Base-by-base conservation (phyloP, 2,329 filamentous ascomycete species). In the Scedosporium boydii region DNA sequence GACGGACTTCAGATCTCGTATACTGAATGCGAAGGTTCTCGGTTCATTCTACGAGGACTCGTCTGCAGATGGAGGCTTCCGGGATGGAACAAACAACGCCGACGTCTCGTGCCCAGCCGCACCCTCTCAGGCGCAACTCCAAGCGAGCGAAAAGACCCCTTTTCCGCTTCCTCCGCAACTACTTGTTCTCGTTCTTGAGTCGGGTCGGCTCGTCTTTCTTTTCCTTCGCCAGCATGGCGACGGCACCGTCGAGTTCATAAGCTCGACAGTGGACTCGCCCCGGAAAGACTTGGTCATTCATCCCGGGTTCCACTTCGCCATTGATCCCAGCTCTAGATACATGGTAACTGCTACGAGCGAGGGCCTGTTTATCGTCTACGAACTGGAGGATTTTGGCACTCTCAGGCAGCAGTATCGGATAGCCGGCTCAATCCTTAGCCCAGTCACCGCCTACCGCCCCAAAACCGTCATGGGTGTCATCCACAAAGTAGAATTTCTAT, bases 401-500 rank as follows among this genome's bases (percentile, higher is more conserved):
- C 82, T 84, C 70, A 81, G 73, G 67, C 71, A 68, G 68, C 85
- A 76, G 70, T 88, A 80, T 69, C 70, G 69, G 16, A 66, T 69
- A 44, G 69, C 71, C 38, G 73, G 76, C n/a, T 23, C 51, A 55
- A 69, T 75, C 65, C 72, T 90, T 63, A 73, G 78, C 9, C 89
- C 88, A 1, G 81, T 96, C 63, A 79, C 79, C 64, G 73, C 71
- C 0, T 72, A 68, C 46, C 70, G 74, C 18, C 69, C 77, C 18
- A 77, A 80, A 9, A 66, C 73, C 9, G 77, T 91, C 6, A 82
- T 86, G 6, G 92, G 90, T 1, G 80, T 87, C n/a, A 90, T 98
- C 62, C 80, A 93, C 68, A 89, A 91, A 67, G 87, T 97, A 80
- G 89, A 92, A 23, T 99, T 98, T 66, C 79, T 99, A 2, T 85